Conservation (phyloP, 2,329 filamentous ascomycete species). For the Zasmidium cellare region DNA sequence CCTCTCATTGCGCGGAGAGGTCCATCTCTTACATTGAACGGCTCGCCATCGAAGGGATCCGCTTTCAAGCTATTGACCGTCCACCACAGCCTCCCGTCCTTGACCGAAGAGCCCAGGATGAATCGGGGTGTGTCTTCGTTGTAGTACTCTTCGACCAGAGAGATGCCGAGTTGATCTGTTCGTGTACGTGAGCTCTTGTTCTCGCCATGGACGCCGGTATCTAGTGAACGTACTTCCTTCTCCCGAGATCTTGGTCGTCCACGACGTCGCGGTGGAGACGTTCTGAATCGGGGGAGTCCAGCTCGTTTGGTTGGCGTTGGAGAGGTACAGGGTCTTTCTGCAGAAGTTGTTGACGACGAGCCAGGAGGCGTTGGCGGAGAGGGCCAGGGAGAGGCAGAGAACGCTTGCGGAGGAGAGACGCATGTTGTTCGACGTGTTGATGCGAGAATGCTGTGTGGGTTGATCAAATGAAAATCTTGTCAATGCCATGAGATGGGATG, state of each 20-base stretch:
- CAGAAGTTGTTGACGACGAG: conserved; percentile 32
- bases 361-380: conserved; percentile 8
- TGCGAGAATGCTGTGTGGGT: background rate
- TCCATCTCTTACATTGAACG: conserved; percentile 19
- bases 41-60: conserved; percentile 26
- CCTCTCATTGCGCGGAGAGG: no score
- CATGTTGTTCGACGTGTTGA: conserved; percentile 19
- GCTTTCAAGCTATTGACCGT: conserved; percentile 28
- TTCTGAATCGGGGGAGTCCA: conserved; percentile 13
- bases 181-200: background rate
- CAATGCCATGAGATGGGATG: background rate
- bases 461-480: background rate
- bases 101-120: conserved; percentile 27
- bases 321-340: conserved; percentile 26
- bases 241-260: conserved; percentile 23
- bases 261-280: conserved; percentile 22
- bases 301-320: conserved; percentile 24
- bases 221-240: conserved; percentile 23
- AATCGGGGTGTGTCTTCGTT: conserved; percentile 24
- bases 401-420: conserved; percentile 16
- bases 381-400: conserved; percentile 16
- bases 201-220: background rate
- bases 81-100: conserved; percentile 29
- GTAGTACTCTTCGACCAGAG: conserved; percentile 29
- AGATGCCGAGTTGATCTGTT: conserved; percentile 31